Evolutionary conservation across 768 basidiomycete genomes (phyloP).

Genomic region (Phaffia tasmanica): DNA sequence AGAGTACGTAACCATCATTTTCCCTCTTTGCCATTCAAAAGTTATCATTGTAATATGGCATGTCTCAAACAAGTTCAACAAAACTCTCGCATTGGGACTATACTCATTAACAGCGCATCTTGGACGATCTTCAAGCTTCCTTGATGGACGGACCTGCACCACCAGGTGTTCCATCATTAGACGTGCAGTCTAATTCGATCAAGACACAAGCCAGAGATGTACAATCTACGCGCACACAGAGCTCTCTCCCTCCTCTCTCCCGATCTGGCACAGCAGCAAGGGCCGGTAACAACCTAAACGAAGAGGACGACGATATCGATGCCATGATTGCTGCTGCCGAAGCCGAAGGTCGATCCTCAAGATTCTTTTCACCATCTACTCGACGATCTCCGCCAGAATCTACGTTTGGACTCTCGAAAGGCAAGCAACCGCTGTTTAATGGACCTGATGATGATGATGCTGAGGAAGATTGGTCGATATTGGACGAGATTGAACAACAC

Average conservation of each 20-base stretch:
- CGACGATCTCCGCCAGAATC: background rate
- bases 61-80: no score
- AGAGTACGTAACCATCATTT: conserved; percentile 48
- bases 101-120: no score
- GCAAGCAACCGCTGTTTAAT: background rate
- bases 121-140: background rate
- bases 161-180: conserved; percentile 15
- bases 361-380: background rate
- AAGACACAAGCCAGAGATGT: no score
- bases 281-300: background rate
- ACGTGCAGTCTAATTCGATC: no score
- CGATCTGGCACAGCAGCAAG: no score
- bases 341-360: conserved; percentile 29
- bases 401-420: conserved; percentile 7
- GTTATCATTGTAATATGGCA: no score
- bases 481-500: conserved; percentile 35
- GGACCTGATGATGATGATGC: conserved; percentile 34
- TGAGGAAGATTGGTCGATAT: conserved; percentile 39
- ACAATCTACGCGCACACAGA: no score
- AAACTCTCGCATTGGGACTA: no score
- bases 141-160: background rate
- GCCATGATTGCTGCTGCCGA: conserved; percentile 18
- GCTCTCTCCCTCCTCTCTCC: no score
- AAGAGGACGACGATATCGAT: conserved; percentile 48
- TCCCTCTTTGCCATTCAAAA: no score